Percentiles rank a stretch among this genome's conserved stretches.
Conservation (phyloP, 1,139 yeast genomes). For the Taiozyma sp. region DNA sequence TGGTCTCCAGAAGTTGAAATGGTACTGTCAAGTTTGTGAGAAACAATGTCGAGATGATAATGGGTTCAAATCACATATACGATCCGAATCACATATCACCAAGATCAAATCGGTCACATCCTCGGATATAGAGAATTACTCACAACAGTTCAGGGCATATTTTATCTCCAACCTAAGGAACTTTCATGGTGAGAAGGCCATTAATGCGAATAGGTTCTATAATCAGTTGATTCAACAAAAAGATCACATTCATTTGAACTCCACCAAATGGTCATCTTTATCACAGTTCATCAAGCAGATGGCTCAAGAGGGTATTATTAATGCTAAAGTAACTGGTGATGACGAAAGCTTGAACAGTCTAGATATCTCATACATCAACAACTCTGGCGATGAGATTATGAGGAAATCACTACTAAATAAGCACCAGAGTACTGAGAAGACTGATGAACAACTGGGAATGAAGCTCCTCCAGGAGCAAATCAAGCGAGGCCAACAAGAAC, state of each 20-base stretch:
- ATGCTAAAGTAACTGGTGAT: conserved; percentile 33
- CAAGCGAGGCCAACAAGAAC: conserved; percentile 33
- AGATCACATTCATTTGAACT: conserved; percentile 85
- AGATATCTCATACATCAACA: conserved; percentile 50
- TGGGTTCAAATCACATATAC: conserved; percentile 86
- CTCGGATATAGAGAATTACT: conserved; percentile 52
- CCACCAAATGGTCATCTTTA: conserved; percentile 76
- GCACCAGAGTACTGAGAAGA: conserved; percentile 32
- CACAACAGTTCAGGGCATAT: conserved; percentile 54
- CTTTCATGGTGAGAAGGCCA: conserved; percentile 76
- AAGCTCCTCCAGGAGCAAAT: conserved; percentile 51
- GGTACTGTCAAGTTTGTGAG: conserved; percentile 87
- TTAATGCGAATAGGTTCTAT: conserved; percentile 82
- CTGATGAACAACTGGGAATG: conserved; percentile 41
- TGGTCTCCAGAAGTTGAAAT: conserved; percentile 81
- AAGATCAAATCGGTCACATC: conserved; percentile 44
- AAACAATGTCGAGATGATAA: conserved; percentile 95
- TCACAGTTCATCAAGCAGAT: conserved; percentile 67
- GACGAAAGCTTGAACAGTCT: conserved; percentile 31
- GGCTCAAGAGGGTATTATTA: conserved; percentile 54
- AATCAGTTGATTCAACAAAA: conserved; percentile 81
- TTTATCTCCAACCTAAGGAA: conserved; percentile 60
- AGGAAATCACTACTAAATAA: conserved; percentile 34
- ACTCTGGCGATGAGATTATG: conserved; percentile 39
- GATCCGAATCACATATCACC: conserved; percentile 70